Conservation (phyloP, 495 filamentous ascomycete species). For the Chaetomidium leptoderma region DNA sequence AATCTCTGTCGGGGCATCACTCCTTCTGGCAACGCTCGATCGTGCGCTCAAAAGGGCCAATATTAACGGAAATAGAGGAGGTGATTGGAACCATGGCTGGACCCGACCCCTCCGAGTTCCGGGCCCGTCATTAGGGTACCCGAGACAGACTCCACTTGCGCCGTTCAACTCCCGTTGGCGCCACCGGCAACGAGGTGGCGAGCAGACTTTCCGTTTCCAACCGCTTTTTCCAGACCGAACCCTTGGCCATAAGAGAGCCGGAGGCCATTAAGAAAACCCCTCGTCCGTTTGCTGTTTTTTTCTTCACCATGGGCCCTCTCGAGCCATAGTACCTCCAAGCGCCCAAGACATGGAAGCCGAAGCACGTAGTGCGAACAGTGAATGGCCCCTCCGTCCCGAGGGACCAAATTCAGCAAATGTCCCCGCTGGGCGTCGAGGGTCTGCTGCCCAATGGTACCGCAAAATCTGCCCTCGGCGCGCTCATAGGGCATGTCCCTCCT, state of each 20-base stretch:
- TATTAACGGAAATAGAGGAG: background rate
- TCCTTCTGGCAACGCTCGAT: background rate
- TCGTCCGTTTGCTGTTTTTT: background rate
- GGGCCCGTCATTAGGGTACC: background rate
- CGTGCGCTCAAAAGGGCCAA: background rate
- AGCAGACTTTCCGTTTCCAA: slow-evolving; percentile 12
- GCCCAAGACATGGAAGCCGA: background rate
- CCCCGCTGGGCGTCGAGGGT: slow-evolving; percentile 22
- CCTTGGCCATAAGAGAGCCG: slow-evolving; percentile 4
- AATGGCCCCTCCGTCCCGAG: background rate
- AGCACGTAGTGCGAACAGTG: slow-evolving; percentile 1
- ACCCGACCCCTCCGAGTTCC: background rate
- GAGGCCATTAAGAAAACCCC: background rate
- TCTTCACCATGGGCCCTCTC: background rate
- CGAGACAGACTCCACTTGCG: slow-evolving; percentile 12
- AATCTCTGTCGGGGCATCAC: too few relatives aligned
- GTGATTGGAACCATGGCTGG: background rate
- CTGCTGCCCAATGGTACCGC: slow-evolving; percentile 33
- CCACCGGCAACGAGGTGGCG: slow-evolving; percentile 14
- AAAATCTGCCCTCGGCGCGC: slow-evolving; percentile 24
- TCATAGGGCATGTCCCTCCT: slow-evolving; percentile 36
- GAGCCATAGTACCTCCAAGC: background rate
- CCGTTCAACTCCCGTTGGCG: slow-evolving; percentile 13
- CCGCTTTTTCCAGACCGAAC: slow-evolving; percentile 4
- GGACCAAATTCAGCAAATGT: slow-evolving; percentile 11